Base-by-base conservation (phyloP, 768 basidiomycete genomes). In the Pleurotus pulmonarius region DNA sequence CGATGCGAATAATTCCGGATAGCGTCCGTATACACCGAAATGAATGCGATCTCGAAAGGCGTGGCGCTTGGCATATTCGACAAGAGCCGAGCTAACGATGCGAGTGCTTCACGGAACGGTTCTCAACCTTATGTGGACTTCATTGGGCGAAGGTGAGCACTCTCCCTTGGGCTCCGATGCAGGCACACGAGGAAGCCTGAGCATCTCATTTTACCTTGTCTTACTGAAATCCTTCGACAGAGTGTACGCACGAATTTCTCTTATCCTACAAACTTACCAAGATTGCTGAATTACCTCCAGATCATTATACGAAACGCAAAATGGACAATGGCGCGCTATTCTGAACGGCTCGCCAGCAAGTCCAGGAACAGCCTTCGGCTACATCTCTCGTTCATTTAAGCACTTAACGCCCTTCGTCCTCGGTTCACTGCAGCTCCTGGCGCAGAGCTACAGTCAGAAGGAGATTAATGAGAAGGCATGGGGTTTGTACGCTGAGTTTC, bases 1-100 rank as follows among this genome's bases (percentile, higher is more conserved):
- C 22, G 18, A 13, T 26, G n/a, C 29, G 11, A 22, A 25, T 44
- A 22, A 56, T 37, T 29, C 20, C 18, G 11, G 26, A 45, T 60
- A 94, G 95, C 94, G 4, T 90, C 92, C 47, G 92, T 88, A 16
- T 97, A 94, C 69, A 96, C 94, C 8, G 93, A 96, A 67, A 83
- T 96, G 81, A 96, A 95, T 60, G 92, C 92, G 0, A 73, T 90
- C 39, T 76, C 87, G 25, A 96, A 94, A 67, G 94, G 93, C 9
- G 77, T 92, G 20, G 86, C 88, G 34, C 75, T 97, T 22, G 94
- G 95, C 2, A 80, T 94, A 55, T 87, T 86, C 64, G 77, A 86
- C 49, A 69, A 77, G 60, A 73, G 75, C 24, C 79, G 79, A 49
- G 78, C 79, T 57, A 75, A 75, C 58, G 80, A 79, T 26, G 75